Percentiles rank a stretch among this genome's conserved stretches.
Evolutionary conservation across 345 rosid species (phyloP).

Genomic region (Gossypium herbaceum): DNA sequence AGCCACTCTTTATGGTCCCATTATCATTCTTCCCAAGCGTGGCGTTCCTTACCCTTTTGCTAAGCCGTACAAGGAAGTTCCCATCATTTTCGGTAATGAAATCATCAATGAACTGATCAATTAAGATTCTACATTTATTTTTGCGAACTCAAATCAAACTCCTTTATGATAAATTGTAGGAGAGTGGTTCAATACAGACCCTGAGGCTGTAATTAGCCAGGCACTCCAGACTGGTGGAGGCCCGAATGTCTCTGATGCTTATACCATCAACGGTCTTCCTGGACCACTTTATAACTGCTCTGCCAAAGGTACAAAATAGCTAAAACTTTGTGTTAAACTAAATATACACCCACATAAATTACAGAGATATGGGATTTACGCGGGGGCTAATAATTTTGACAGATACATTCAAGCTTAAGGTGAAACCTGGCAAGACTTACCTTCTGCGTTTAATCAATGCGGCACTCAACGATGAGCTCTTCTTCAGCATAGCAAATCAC

Average conservation of each 20-base stretch:
- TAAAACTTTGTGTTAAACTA: background rate
- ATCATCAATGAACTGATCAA: background rate
- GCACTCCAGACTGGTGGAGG: constrained; percentile 72
- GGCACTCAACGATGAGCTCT: constrained; percentile 53
- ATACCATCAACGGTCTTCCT: constrained; percentile 73
- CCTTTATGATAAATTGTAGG: constrained; percentile 35
- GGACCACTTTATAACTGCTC: constrained; percentile 88
- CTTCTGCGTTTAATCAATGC: constrained; percentile 45
- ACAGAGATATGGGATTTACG: background rate
- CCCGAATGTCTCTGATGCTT: constrained; percentile 87
- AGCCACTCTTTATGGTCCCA: constrained; percentile 66
- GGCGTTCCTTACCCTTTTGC: constrained; percentile 65
- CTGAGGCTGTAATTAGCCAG: constrained; percentile 71
- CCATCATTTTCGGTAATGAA: constrained; percentile 55
- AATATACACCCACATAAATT: background rate
- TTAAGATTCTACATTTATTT: background rate
- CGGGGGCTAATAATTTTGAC: background rate
- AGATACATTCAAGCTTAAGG: constrained; percentile 45
- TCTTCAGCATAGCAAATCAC: constrained; percentile 55
- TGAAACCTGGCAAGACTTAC: constrained; percentile 46
- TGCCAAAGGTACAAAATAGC: constrained; percentile 35
- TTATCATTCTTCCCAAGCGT: constrained; percentile 61
- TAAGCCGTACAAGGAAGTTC: constrained; percentile 73
- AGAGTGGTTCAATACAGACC: constrained; percentile 75
- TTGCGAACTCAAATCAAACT: background rate